Percentiles rank a stretch among this genome's conserved stretches.
Conservation (phyloP, 2,329 filamentous ascomycete genomes). For the Emericellopsis atlantica region DNA sequence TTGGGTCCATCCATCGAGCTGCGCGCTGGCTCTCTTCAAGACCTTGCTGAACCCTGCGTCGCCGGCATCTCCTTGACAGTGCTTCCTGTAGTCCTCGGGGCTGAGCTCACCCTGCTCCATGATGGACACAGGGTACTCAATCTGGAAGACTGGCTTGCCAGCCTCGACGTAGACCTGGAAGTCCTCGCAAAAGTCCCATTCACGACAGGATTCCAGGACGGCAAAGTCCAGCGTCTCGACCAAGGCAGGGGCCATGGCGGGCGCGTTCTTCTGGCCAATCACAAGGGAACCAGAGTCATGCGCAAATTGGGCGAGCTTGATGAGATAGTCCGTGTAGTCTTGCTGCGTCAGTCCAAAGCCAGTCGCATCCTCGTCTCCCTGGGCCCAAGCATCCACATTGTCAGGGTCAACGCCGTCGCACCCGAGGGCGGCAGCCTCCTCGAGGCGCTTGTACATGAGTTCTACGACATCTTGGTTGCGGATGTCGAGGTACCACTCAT, state of each 20-base stretch:
- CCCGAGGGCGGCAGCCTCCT: constrained; percentile 12
- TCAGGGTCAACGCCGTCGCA: constrained; percentile 21
- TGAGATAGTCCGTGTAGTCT: constrained; percentile 16
- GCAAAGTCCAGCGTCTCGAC: constrained; percentile 17
- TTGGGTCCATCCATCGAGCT: constrained; percentile 18
- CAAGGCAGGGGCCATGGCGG: constrained; percentile 12
- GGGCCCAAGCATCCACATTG: constrained; percentile 18
- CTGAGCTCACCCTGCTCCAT: constrained; percentile 10
- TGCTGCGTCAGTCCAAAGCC: constrained; percentile 14
- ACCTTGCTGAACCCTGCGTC: constrained; percentile 17
- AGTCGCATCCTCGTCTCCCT: constrained; percentile 12
- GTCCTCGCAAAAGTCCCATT: constrained; percentile 14
- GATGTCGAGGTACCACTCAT: constrained; percentile 17
- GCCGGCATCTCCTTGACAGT: constrained; percentile 8
- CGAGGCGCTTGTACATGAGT: constrained; percentile 16
- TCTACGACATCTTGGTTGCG: constrained; percentile 10
- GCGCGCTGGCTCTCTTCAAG: constrained; percentile 17
- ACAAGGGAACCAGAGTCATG: constrained; percentile 11
- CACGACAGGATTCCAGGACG: constrained; percentile 21
- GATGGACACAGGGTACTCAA: constrained; percentile 18
- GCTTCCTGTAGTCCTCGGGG: constrained; percentile 11
- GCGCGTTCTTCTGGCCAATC: constrained; percentile 20
- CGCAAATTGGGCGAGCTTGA: constrained; percentile 13
- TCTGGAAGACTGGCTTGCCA: constrained; percentile 19
- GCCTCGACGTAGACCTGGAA: constrained; percentile 15